These are phyloP conservation scores for Lathyrus aphaca DNA, from an alignment of 306 rosid species.

Conservation along the genomic window DNA sequence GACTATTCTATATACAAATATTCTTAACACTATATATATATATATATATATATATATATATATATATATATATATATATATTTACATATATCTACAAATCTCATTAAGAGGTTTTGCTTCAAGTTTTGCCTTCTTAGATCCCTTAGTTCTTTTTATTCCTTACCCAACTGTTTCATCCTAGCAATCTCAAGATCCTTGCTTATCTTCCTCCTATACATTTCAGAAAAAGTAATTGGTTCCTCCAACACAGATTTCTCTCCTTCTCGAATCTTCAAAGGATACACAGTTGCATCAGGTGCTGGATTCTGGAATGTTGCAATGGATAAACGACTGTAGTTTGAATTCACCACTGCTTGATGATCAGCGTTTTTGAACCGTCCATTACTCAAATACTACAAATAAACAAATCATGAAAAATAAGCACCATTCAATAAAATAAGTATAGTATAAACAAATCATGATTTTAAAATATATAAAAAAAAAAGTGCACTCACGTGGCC, in stretches of 20 bases:
- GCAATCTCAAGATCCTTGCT: conserved; percentile 69
- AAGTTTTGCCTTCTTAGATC: conserved; percentile 28
- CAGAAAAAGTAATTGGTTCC: conserved; percentile 67
- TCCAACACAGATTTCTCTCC: conserved; percentile 64
- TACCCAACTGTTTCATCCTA: conserved; percentile 62
- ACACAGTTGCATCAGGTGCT: conserved; percentile 67
- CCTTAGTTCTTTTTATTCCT: conserved; percentile 42
- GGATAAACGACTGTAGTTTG: conserved; percentile 69
- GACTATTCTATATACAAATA: no score
- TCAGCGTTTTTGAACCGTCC: conserved; percentile 96
- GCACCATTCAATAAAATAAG: no score
- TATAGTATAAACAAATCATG: no score
- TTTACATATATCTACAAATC: no score
- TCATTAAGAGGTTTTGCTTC: conserved; percentile 48
- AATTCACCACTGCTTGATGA: conserved; percentile 95
- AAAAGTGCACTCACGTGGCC: conserved; percentile 56
- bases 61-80: no score
- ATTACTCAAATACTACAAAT: conserved; percentile 89
- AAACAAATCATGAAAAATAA: no score
- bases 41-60: no score
- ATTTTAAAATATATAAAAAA: not conserved
- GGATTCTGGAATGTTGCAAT: conserved; percentile 95
- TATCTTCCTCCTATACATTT: conserved; percentile 81
- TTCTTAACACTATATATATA: no score
- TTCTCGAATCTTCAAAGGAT: conserved; percentile 65